These are phyloP conservation scores for Blastobotrys proliferans DNA, from an alignment of 1,139 yeast species.

Conservation along the genomic window DNA sequence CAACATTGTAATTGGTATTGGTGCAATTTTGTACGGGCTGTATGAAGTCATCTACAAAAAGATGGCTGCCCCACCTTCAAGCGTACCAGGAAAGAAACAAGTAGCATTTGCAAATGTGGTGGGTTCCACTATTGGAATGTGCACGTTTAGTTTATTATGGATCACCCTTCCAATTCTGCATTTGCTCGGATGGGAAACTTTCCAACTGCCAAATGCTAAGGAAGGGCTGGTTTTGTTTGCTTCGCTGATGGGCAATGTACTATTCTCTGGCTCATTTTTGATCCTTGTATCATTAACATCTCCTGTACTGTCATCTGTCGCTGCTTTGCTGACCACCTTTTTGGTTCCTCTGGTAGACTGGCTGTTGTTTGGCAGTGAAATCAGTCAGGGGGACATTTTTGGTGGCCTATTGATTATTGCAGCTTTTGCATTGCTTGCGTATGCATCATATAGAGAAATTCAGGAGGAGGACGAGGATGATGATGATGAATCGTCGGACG, in stretches of 20 bases:
- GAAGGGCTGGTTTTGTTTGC: conserved; percentile 43
- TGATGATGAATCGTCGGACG: conserved; percentile 35
- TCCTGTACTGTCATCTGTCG: conserved; percentile 81
- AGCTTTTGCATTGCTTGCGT: conserved; percentile 67
- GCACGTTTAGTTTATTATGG: conserved; percentile 52
- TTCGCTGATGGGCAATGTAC: conserved; percentile 54
- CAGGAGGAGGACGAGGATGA: conserved; percentile 51
- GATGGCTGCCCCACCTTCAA: conserved; percentile 68
- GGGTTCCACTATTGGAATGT: conserved; percentile 56
- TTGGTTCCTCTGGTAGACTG: conserved; percentile 78
- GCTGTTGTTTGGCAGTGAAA: conserved; percentile 55
- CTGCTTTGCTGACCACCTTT: conserved; percentile 72
- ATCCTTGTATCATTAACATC: conserved; percentile 80
- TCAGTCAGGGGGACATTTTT: conserved; percentile 34
- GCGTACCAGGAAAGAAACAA: conserved; percentile 50
- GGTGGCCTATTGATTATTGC: conserved; percentile 44
- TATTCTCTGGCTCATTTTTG: conserved; percentile 69
- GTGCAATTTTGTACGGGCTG: conserved; percentile 80
- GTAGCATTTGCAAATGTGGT: conserved; percentile 56
- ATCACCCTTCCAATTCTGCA: conserved; percentile 49
- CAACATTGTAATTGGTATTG: conserved; percentile 63
- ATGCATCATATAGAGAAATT: conserved; percentile 69
- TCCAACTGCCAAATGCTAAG: conserved; percentile 49
- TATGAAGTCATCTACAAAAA: conserved; percentile 82
- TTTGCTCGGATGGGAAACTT: conserved; percentile 53